Percentiles rank a stretch among this genome's conserved stretches.
phyloP scores from a whole-genome alignment of 345 rosid genomes.

The Acer campestre region DNA sequence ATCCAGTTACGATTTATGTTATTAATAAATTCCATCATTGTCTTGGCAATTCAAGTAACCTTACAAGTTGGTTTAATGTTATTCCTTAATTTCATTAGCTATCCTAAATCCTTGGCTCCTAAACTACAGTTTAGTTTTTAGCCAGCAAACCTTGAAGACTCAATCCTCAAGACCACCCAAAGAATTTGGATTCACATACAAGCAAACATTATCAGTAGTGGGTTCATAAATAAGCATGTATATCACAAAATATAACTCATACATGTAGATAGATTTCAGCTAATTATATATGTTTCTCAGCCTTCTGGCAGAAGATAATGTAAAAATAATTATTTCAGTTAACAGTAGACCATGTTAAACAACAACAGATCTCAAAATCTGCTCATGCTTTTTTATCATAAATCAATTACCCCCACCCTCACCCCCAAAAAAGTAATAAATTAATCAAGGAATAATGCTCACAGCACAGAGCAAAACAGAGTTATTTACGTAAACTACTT shows the following conservation, averaged over 20 bases:
- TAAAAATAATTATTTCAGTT: not conserved
- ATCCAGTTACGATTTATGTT: not conserved
- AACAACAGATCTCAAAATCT: not conserved
- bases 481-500: not conserved
- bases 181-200: not conserved
- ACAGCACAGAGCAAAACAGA: not conserved
- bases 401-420: not conserved
- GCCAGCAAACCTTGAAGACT: not conserved
- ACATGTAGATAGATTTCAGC: not conserved
- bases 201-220: not conserved
- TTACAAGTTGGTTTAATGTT: not conserved
- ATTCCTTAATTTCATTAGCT: not conserved
- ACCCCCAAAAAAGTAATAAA: no score
- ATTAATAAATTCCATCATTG: not conserved
- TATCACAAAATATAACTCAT: not conserved
- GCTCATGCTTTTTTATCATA: not conserved
- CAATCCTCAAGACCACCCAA: not conserved
- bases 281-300: not conserved
- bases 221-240: not conserved
- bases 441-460: not conserved
- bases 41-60: not conserved
- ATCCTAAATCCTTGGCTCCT: not conserved
- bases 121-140: no score
- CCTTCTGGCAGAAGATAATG: no score
- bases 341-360: not conserved